Evolutionary conservation across 352 stramenopile species (phyloP).

Genomic region (Aphanomyces euteiches): DNA sequence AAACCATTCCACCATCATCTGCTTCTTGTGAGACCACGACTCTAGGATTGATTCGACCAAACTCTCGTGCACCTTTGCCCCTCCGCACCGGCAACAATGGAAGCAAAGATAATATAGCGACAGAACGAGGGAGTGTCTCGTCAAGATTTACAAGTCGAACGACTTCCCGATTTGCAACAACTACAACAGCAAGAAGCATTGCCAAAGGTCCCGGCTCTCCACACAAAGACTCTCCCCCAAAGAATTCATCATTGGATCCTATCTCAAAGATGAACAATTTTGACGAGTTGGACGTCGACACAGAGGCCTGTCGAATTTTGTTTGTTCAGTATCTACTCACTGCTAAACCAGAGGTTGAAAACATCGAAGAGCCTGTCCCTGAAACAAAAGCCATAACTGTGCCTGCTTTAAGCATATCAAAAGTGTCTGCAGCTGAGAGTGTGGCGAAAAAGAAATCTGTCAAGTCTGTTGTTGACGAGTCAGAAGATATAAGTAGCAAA

Average conservation of each 20-base stretch:
- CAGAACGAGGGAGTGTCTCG: constrained; percentile 13
- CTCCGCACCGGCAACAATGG: constrained; percentile 5
- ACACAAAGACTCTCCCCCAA: constrained; percentile 14
- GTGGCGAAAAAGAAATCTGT: not conserved
- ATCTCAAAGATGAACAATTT: constrained; percentile 31
- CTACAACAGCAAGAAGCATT: constrained; percentile 10
- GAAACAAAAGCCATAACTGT: constrained; percentile 37
- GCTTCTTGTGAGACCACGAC: constrained; percentile 22
- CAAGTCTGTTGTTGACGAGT: not conserved
- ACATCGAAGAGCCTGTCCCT: constrained; percentile 22
- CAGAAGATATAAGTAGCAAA: constrained; percentile 9
- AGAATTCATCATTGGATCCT: constrained; percentile 3
- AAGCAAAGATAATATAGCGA: not conserved
- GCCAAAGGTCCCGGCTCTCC: not conserved
- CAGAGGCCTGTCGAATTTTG: constrained; percentile 78
- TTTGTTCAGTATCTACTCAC: constrained; percentile 76
- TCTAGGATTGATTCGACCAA: constrained; percentile 25
- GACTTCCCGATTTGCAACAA: constrained; percentile 8
- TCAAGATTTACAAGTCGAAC: constrained; percentile 11
- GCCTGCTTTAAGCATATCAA: constrained; percentile 17
- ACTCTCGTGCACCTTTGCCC: constrained; percentile 16
- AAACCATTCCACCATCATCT: constrained; percentile 1
- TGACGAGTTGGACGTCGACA: constrained; percentile 76
- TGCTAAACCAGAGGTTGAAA: not conserved
- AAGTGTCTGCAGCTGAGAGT: not conserved